Conservation (phyloP, 2,329 filamentous ascomycete species). For the Thielaviopsis ethacetica region DNA sequence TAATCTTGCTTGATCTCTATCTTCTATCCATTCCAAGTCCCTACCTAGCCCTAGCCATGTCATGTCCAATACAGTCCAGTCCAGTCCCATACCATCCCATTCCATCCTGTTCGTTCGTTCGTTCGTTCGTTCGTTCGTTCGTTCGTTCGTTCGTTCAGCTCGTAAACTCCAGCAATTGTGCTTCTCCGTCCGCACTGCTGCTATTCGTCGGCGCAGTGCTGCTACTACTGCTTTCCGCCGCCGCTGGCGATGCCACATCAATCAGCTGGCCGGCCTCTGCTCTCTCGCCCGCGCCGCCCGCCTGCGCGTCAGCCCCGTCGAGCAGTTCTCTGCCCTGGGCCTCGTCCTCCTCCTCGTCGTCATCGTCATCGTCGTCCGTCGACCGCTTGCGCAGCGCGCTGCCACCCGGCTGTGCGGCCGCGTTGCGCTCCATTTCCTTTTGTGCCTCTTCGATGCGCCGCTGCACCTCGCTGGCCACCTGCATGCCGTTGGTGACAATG, state of each 20-base stretch:
- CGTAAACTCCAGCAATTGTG: slow-evolving; percentile 10
- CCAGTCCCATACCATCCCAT: background rate
- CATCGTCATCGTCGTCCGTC: slow-evolving; percentile 30
- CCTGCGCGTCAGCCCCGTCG: slow-evolving; percentile 57
- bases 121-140: too few relatives aligned
- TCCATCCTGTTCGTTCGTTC: too few relatives aligned
- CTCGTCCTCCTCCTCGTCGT: slow-evolving; percentile 37
- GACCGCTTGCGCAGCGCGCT: slow-evolving; percentile 20
- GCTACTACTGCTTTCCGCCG: background rate
- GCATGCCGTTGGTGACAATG: slow-evolving; percentile 94
- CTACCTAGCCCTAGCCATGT: too few relatives aligned
- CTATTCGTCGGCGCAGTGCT: background rate
- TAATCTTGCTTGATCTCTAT: background rate
- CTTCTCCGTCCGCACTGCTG: background rate
- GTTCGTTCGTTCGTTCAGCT: background rate
- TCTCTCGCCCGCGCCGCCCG: slow-evolving; percentile 26
- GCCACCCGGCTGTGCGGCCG: slow-evolving; percentile 36
- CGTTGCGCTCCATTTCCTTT: slow-evolving; percentile 69
- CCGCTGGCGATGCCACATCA: slow-evolving; percentile 2
- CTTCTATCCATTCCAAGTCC: background rate
- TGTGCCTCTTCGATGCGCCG: slow-evolving; percentile 93
- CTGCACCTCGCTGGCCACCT: slow-evolving; percentile 81
- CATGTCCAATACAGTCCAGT: background rate
- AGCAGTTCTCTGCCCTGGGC: slow-evolving; percentile 52
- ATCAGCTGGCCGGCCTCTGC: slow-evolving; percentile 14